Conservation (phyloP, 495 filamentous ascomycete species). For the Tuber microsphaerosporum region DNA sequence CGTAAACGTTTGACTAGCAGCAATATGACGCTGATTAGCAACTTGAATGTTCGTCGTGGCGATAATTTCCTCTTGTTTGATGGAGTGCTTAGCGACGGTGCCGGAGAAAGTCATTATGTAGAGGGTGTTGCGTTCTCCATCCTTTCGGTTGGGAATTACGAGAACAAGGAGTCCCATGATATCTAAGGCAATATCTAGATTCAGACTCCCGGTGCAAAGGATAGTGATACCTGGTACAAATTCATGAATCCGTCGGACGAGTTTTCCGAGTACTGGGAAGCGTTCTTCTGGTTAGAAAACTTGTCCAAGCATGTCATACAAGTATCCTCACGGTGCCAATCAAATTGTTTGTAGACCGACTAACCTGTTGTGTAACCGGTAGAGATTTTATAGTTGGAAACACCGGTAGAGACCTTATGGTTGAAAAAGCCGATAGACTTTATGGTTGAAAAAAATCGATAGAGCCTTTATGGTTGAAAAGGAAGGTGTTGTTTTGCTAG, state of each 20-base stretch:
- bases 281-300: conserved; percentile 61
- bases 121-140: conserved; percentile 50
- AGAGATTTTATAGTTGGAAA: too few species aligned
- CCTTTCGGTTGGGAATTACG: conserved; percentile 62
- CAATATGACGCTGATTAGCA: conserved; percentile 52
- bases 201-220: conserved; percentile 46
- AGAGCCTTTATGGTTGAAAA: too few species aligned
- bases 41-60: conserved; percentile 44
- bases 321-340: neutral
- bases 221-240: conserved; percentile 54
- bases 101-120: conserved; percentile 46
- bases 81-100: too few species aligned
- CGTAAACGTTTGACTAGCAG: conserved; percentile 41
- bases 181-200: conserved; percentile 57
- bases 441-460: too few species aligned
- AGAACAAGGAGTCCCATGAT: conserved; percentile 43
- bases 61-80: conserved; percentile 50
- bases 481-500: conserved; percentile 44
- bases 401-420: conserved; percentile 46
- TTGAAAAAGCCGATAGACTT: too few species aligned
- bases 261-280: conserved; percentile 53
- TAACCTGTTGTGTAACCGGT: conserved; percentile 4
- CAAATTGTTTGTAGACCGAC: neutral
- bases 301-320: conserved; percentile 59
- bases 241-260: conserved; percentile 51